Conservation (phyloP, 2,329 filamentous ascomycete genomes). For the Dactylonectria estremocensis region DNA sequence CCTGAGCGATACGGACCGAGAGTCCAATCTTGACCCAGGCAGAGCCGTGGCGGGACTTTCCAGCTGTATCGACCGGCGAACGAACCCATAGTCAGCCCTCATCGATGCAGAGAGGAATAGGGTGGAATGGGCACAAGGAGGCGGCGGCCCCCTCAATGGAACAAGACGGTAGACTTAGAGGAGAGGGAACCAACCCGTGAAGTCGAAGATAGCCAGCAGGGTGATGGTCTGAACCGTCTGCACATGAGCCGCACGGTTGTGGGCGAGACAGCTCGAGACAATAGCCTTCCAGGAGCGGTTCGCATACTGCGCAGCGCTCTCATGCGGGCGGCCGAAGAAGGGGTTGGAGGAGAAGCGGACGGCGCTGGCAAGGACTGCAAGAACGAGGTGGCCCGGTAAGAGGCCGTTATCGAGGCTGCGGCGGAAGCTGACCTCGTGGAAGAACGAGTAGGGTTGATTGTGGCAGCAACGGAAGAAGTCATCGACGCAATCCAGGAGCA, state of each 20-base stretch:
- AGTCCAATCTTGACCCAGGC: slow-evolving; percentile 27
- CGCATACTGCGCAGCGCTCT: not conserved
- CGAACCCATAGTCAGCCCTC: not conserved
- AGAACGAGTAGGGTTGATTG: slow-evolving; percentile 20
- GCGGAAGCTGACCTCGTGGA: slow-evolving; percentile 7
- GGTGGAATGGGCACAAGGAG: not conserved
- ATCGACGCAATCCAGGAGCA: not conserved
- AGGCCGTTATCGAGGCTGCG: not conserved
- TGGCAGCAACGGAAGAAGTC: slow-evolving; percentile 7
- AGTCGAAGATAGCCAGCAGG: slow-evolving; percentile 8
- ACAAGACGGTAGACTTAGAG: not conserved
- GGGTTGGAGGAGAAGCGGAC: slow-evolving; percentile 9
- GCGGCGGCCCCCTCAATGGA: not conserved
- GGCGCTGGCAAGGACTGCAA: slow-evolving; percentile 4
- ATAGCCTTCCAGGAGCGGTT: slow-evolving; percentile 7
- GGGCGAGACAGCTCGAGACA: not conserved
- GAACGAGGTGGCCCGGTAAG: slow-evolving; percentile 7
- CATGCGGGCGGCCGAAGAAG: not conserved
- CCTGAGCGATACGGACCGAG: slow-evolving; percentile 18
- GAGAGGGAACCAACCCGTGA: not conserved
- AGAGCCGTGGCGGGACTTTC: slow-evolving; percentile 5
- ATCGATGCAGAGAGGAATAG: not conserved
- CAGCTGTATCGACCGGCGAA: not conserved
- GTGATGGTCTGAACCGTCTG: slow-evolving; percentile 8
- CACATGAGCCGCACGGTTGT: not conserved